phyloP scores from a whole-genome alignment of 2,329 filamentous ascomycete genomes.

The Akanthomyces uredinophilus region DNA sequence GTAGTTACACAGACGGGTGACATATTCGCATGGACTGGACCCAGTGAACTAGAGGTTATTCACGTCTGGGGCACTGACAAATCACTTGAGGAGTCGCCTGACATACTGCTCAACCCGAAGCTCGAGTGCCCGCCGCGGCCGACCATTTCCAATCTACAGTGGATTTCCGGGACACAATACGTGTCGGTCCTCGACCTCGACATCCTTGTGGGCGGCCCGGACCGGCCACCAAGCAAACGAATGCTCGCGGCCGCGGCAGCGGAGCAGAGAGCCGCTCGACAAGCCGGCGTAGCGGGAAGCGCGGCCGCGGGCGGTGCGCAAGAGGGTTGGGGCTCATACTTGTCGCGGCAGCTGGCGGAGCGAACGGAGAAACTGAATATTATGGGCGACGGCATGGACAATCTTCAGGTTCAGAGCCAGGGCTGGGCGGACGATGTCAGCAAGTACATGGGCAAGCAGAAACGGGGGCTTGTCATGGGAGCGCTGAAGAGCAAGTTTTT shows the following conservation, averaged over 20 bases:
- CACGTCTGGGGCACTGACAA: conserved; percentile 77
- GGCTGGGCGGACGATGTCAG: conserved; percentile 84
- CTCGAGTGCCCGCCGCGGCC: conserved; percentile 72
- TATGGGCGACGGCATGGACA: conserved; percentile 80
- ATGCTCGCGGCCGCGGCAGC: conserved; percentile 76
- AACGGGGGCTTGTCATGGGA: conserved; percentile 75
- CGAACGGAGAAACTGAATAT: conserved; percentile 81
- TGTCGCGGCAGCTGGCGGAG: conserved; percentile 83
- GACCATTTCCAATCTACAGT: conserved; percentile 92
- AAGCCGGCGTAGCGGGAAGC: conserved; percentile 24
- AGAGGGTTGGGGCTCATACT: conserved; percentile 72
- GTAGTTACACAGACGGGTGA: conserved; percentile 73
- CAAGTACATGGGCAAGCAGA: conserved; percentile 83
- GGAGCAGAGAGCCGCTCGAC: conserved; percentile 59
- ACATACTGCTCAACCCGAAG: conserved; percentile 74
- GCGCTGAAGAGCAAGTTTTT: conserved; percentile 57
- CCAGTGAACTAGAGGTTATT: conserved; percentile 78
- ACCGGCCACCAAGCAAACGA: conserved; percentile 80
- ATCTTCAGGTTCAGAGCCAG: conserved; percentile 71
- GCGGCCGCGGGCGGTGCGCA: conserved; percentile 29
- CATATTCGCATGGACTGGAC: conserved; percentile 82
- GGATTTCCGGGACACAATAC: conserved; percentile 93
- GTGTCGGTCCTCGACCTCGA: conserved; percentile 85
- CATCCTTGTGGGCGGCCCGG: conserved; percentile 80
- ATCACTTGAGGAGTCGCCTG: conserved; percentile 56